Evolutionary conservation across 441 rosid species (phyloP), one percentile per base, ranked within the genome.

Genomic region (Syzygium malaccense): DNA sequence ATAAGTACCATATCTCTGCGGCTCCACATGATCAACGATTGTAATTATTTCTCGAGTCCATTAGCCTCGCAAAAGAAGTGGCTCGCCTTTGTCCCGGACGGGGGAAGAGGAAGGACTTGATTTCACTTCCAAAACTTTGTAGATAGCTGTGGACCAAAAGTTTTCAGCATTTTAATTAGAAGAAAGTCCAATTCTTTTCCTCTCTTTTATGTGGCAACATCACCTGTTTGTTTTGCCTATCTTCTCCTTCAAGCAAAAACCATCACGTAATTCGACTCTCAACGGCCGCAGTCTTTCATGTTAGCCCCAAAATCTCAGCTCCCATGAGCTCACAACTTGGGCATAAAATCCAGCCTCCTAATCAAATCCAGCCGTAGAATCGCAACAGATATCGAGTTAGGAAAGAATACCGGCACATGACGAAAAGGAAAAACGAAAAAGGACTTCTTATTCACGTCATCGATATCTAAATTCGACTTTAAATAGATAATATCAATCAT

Each of bases 1-100:
- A 23, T 20, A 1, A 3, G 0, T 37, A 6, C 0, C 0, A 23
- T 2, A 4, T 23, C 1, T 37, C 26, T 4, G 4, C 11, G 0
- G 18, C 20, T 2, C 4, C 3, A 20, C 25, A 11, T 71, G 0
- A 37, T 75, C 13, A 4, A 9, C 0, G 3, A 4, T 33, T 57
- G 12, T 71, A 71, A 37, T 71, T 12, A 71, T 37, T 9, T 23
- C 1, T 0, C 3, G 4, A 33, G 26, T 33, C 41, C 23, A 68
- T 68, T 68, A 11, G 1, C 33, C 23, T 0, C 0, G 79, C 20
- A 11, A 15, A n/a, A 4, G 4, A 9, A 4, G 48, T 19, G 8
- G 9, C 2, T 37, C 1, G 8, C 83, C 83, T 75, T 23, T 23
- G 15, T 11, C 23, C 26, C 17, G 13, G 9, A 49, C 8, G 41